Evolutionary conservation across 257 asterid genomes (phyloP).

Genomic region (Petrea volubilis): DNA sequence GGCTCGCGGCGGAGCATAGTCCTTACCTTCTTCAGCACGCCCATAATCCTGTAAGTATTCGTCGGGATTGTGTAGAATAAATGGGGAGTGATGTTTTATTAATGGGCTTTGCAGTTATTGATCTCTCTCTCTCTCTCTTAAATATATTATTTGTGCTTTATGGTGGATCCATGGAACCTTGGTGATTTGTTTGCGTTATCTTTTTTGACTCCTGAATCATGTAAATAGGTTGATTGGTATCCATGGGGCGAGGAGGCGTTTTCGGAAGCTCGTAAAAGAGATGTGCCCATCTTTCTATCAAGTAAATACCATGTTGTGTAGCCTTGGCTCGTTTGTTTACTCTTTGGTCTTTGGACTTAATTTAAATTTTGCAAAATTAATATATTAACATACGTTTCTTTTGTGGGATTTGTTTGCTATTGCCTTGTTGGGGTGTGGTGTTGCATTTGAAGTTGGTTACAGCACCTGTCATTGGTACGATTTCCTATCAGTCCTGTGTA

Average conservation of each 20-base stretch:
- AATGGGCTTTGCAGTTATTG: constrained; percentile 2
- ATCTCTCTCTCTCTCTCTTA: background rate
- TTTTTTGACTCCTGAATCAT: background rate
- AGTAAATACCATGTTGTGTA: constrained; percentile 35
- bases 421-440: constrained; percentile 26
- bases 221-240: constrained; percentile 82
- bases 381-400: background rate
- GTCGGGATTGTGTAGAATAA: background rate
- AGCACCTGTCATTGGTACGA: constrained; percentile 98
- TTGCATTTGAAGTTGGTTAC: constrained; percentile 82
- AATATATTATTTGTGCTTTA: background rate
- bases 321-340: background rate
- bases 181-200: background rate
- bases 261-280: constrained; percentile 83
- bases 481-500: background rate
- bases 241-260: constrained; percentile 99
- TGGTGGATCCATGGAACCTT: constrained; percentile 4
- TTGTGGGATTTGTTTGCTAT: constrained; percentile 9
- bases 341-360: background rate
- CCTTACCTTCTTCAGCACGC: constrained; percentile 98
- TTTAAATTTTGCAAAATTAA: background rate
- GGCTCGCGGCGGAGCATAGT: constrained; percentile 85
- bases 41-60: constrained; percentile 70
- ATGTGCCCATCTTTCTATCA: constrained; percentile 85
- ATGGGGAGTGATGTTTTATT: background rate